Base-by-base conservation (phyloP, 441 rosid species). In the Syzygium syzygioides region DNA sequence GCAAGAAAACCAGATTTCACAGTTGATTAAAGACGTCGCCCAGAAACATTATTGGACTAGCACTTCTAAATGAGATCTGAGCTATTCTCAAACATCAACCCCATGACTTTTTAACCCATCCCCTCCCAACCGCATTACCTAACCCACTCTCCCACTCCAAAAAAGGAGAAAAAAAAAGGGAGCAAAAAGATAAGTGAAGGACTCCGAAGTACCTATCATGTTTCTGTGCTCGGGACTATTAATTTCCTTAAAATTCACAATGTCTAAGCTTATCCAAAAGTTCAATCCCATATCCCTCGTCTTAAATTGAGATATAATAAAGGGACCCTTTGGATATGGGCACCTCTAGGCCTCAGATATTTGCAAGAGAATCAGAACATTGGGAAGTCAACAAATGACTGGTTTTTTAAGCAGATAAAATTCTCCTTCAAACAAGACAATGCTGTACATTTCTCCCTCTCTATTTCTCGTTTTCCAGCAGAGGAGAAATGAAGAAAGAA, bases 101-200 rank as follows among this genome's bases (percentile, higher is more conserved):
- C 1, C 34, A 0, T 14, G 37, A 64, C 19, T n/a, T 62, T 0
- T 62, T 14, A n/a, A 2, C 79, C 26, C 9, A 71, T 71, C 28
- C 14, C 50, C 15, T 37, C 15, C 83, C 15, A 12, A 71, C 0
- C n/a, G 3, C 52, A 12, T 20, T 34, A 37, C 15, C 83, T 50
- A 37, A 28, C 48, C 15, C 37, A 71, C 80, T 37, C 15, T 15
- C 79, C 80, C 2, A 28, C 28, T 37, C 37, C 1, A 14, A 34
- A 28, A 37, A 48, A 48, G 0, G 11, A 37, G 20, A 17, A 4
- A 10, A 0, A 0, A 19, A 20, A 34, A 7, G 11, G 14, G 37
- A 68, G 79, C 48, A 68, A 34, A 19, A 48, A 34, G 15, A 34
- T 34, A 20, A 34, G 48, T 26, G 20, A 34, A 12, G 48, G 79